Percentiles rank a stretch among this genome's conserved stretches.
These are phyloP conservation scores for Bruguiera gymnorhiza DNA, from an alignment of 345 rosid genomes.

Conservation along the genomic window DNA sequence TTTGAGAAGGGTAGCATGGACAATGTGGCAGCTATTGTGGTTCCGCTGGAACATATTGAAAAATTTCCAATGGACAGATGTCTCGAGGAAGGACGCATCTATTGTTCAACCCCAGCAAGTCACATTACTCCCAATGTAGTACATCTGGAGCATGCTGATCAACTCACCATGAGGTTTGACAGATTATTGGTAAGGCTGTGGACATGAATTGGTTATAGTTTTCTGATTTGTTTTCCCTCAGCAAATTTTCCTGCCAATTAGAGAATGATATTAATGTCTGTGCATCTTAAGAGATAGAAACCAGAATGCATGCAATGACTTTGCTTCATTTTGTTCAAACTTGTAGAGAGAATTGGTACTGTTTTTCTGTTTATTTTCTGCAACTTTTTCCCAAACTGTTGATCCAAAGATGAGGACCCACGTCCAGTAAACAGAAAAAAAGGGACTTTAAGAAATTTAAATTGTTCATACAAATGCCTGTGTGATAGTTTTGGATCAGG, in stretches of 20 bases:
- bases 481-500: neutral
- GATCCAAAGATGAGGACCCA: neutral
- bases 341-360: too few relatives aligned
- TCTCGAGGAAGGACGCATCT: conserved; percentile 29
- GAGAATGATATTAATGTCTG: neutral
- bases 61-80: conserved; percentile 37
- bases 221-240: neutral
- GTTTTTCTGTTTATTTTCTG: neutral
- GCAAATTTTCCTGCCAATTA: neutral
- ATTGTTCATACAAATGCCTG: too few relatives aligned
- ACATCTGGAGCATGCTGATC: conserved; percentile 48
- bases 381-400: neutral
- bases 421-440: neutral
- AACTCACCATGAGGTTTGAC: conserved; percentile 49
- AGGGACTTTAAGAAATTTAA: too few relatives aligned
- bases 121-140: conserved; percentile 32
- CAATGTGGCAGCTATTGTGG: conserved; percentile 77
- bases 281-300: too few relatives aligned
- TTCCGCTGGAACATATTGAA: conserved; percentile 54
- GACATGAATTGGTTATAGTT: conserved; percentile 4
- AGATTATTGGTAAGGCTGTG: conserved; percentile 67
- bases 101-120: conserved; percentile 34
- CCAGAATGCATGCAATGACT: too few relatives aligned
- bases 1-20: conserved; percentile 78
- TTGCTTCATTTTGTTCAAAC: too few relatives aligned